Base-by-base conservation (phyloP, 306 rosid genomes). In the Oemleria cerasiformis region DNA sequence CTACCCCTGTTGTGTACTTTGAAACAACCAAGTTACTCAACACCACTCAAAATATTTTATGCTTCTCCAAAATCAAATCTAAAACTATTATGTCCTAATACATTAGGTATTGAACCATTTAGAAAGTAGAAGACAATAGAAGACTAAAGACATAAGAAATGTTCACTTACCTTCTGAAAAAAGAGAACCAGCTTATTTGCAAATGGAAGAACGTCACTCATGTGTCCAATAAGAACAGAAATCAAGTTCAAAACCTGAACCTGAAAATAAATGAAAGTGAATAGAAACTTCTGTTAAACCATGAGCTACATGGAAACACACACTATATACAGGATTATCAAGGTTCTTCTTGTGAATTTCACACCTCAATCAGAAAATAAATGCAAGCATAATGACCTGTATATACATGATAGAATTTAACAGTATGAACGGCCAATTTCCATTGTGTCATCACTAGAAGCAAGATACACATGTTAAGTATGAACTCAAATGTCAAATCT, bases 211-310 rank as follows among this genome's bases (percentile, higher is more conserved):
- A 93, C 96, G 84, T 87, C 88, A 77, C 78, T 82, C 73, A 88
- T 90, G 79, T 84, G 94, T 13, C 86, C 97, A 11, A 88, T 84
- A 67, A 93, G 91, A 73, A 78, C 84, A 44, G 97, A 93, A 65
- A 93, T 85, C 83, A 91, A 80, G 85, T 93, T 87, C 84, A 93
- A 79, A 80, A 93, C 85, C 81, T 93, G 98, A 78, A 93, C 98
- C 98, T 93, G 92, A 71, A 83, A 76, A 77, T 15, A 45, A 68
- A 75, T 65, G 57, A 50, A 49, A 78, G 53, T 19, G 78, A 83
- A 78, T 17, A 75, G 70, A 45, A 68, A 64, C 30, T 47, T 68
- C 41, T 59, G 71, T 74, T 43, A 38, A 50, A 64, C 30, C 47
- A 74, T 21, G 61, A 73, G 62, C 72, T 57, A 17, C 17, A 64